Conservation (phyloP, 495 filamentous ascomycete species). For the Penicillium flavigenum region DNA sequence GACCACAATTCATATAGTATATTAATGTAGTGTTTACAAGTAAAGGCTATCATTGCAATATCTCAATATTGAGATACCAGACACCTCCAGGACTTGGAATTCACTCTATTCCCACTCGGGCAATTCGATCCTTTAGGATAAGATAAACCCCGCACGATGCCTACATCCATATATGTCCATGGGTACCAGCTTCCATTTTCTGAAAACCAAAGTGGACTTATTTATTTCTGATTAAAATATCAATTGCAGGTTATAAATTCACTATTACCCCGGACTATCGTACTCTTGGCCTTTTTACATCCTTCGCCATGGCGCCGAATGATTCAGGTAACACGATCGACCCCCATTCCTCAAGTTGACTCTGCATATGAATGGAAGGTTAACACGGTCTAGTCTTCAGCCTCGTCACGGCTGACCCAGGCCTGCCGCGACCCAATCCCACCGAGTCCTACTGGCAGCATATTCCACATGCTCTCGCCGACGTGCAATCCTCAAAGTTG, state of each 20-base stretch:
- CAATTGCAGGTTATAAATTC: neutral
- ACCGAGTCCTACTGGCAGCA: constrained; percentile 72
- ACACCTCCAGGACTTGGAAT: too few relatives aligned
- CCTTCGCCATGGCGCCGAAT: constrained; percentile 5
- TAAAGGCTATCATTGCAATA: neutral
- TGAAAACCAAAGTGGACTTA: neutral
- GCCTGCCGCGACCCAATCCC: constrained; percentile 55
- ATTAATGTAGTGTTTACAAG: too few relatives aligned
- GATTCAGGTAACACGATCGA: neutral
- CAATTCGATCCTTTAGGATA: constrained; percentile 19
- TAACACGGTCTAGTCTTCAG: constrained; percentile 13
- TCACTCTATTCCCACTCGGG: constrained; percentile 17
- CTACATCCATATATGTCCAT: neutral
- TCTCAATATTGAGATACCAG: neutral
- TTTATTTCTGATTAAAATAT: neutral
- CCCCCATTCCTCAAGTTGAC: neutral
- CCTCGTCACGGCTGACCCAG: constrained; percentile 33
- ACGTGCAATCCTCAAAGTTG: constrained; percentile 47
- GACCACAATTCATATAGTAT: neutral
- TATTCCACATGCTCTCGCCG: constrained; percentile 56
- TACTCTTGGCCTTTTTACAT: neutral
- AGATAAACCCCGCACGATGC: constrained; percentile 29
- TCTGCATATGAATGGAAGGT: neutral
- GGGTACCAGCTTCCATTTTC: neutral
- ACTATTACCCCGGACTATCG: neutral